Conservation (phyloP, 2,329 filamentous ascomycete genomes). For the Cladosporium sp. region DNA sequence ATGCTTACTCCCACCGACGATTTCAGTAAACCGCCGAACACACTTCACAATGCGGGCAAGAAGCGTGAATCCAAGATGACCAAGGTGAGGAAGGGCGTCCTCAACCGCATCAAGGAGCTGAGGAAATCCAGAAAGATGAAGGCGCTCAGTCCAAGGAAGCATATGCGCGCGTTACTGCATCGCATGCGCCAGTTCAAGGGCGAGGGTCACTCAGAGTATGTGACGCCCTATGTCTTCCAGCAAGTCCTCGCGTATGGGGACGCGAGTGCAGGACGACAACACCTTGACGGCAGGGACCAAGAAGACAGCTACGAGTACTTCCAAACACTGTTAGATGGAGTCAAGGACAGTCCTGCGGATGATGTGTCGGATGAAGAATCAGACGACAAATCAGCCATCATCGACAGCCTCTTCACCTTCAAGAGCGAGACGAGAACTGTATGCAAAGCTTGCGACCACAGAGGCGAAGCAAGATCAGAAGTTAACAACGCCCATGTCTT, state of each 20-base stretch:
- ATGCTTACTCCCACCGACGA: background rate
- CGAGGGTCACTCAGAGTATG: background rate
- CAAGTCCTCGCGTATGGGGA: conserved; percentile 16
- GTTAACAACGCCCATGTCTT: background rate
- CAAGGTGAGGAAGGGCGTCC: background rate
- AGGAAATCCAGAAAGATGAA: background rate
- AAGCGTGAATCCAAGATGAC: background rate
- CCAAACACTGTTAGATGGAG: conserved; percentile 9
- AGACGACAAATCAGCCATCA: background rate
- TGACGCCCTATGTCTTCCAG: conserved; percentile 12
- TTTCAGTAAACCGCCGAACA: background rate
- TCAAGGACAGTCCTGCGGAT: background rate
- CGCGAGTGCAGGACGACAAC: background rate
- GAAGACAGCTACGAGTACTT: conserved; percentile 18
- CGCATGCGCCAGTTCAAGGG: conserved; percentile 12
- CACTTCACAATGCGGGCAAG: background rate
- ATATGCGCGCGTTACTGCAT: conserved; percentile 16
- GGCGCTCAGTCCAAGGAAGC: conserved; percentile 12
- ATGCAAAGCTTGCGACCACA: conserved; percentile 12
- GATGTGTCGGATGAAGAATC: background rate
- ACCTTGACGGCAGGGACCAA: conserved; percentile 14
- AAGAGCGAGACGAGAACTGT: background rate
- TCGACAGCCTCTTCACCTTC: conserved; percentile 15
- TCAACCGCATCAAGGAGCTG: background rate
- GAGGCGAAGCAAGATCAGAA: background rate